Evolutionary conservation across 208 protist species (phyloP), one percentile per base, ranked within the genome.

Genomic region (Acanthamoeba lenticulata): DNA sequence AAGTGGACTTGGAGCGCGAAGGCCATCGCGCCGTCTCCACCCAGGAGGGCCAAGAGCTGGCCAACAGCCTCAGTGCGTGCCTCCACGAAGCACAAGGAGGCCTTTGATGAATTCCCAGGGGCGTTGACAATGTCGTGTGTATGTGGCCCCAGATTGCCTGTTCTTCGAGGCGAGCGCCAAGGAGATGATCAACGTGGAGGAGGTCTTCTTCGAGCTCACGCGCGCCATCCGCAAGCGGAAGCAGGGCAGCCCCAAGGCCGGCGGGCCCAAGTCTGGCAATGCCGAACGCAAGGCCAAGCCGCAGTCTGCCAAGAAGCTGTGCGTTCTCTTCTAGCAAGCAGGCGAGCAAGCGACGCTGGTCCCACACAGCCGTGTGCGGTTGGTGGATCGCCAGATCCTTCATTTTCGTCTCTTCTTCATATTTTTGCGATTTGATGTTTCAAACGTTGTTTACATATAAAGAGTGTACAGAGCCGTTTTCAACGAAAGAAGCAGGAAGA

Each of bases 161-260:
- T 74, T 74, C 29, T 74, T 74, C 34, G 65, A 74, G 34, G n/a
- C 65, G 65, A 74, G 65, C 34, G 65, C 65, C 34, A 74, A 74
- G 34, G 65, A 74, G 3, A 34, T 74, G n/a, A 74, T 74, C 29
- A 74, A 74, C 34, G 65, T 74, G 65, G 65, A 74, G 34, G 65
- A 74, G 65, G 38, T 24, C 65, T 74, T 74, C 65, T 24, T 74
- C 65, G 65, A 74, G 65, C 65, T 74, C 65, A 74, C 65, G n/a
- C 65, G 65, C 9, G 65, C 65, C 9, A 74, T 74, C 65, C 65
- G 34, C 9, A 74, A 74, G 34, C 65, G 65, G 13, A 74, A 2
- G 5, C 9, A 60, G 52, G 17, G 9, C 52, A 4, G 27, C 17
- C 17, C 52, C 52, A 21, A 60, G 17, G 52, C 52, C 45, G 45